Conservation (phyloP, 140 eudicot genomes). For the Erigeron philadelphicus region DNA sequence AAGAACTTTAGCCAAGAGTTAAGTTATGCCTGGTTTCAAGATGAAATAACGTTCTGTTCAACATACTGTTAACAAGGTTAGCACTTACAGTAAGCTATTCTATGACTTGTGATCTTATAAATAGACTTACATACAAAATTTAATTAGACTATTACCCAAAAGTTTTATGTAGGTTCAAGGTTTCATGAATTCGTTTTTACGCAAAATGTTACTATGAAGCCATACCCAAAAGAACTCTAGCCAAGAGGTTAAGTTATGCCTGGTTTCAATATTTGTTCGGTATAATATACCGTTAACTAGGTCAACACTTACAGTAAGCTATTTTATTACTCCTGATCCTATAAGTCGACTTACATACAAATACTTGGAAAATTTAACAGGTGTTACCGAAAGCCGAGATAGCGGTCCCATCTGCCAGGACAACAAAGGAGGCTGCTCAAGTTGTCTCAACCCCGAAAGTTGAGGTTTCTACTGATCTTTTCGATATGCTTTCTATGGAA, state of each 20-base stretch:
- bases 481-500: slow-evolving; percentile 71
- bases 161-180: not conserved
- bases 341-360: slow-evolving; percentile 15
- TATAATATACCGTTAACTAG: not conserved
- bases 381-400: slow-evolving; percentile 50
- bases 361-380: slow-evolving; percentile 27
- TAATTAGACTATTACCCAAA: not conserved
- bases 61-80: not conserved
- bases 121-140: slow-evolving; percentile 11
- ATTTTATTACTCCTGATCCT: slow-evolving; percentile 5
- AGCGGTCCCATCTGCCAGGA: slow-evolving; percentile 32
- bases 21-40: not conserved
- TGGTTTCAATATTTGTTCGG: not conserved
- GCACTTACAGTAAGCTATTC: slow-evolving; percentile 4
- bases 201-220: slow-evolving; percentile 3
- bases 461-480: slow-evolving; percentile 78
- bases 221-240: not conserved
- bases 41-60: slow-evolving; percentile 5
- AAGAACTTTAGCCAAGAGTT: not conserved
- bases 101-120: slow-evolving; percentile 7
- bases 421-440: slow-evolving; percentile 38
- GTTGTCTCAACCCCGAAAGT: slow-evolving; percentile 50
- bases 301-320: not conserved
- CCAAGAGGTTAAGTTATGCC: too few species aligned
- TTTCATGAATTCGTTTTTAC: not conserved